Evolutionary conservation across 202 grass and related monocot genomes (phyloP).

Genomic region (Bolboschoenoplectus hybrid): DNA sequence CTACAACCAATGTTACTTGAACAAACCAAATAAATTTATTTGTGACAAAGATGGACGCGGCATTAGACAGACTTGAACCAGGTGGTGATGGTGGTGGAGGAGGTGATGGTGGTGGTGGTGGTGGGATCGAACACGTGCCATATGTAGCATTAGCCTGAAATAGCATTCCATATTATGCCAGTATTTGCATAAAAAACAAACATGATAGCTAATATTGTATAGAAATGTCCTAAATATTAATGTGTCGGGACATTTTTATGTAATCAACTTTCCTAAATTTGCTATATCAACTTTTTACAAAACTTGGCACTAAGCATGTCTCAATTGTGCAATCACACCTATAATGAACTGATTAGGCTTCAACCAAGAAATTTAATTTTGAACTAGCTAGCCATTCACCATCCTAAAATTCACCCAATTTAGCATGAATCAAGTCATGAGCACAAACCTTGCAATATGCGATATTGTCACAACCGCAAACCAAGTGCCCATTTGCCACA

Average conservation of each 20-base stretch:
- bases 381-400: not conserved
- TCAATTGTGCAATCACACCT: not conserved
- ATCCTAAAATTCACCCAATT: not conserved
- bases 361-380: constrained; percentile 20
- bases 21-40: constrained; percentile 46
- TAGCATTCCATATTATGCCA: constrained; percentile 27
- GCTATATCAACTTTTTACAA: not conserved
- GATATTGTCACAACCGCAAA: constrained; percentile 87
- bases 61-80: constrained; percentile 24
- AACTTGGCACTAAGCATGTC: not conserved
- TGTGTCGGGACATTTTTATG: not conserved
- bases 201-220: constrained; percentile 14
- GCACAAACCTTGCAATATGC: constrained; percentile 76
- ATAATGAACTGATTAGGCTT: not conserved
- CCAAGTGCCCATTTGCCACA: constrained; percentile 73
- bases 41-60: constrained; percentile 3
- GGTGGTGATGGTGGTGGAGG: constrained; percentile 21
- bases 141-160: constrained; percentile 74
- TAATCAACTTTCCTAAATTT: not conserved
- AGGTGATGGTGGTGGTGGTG: constrained; percentile 49
- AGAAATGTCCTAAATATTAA: not conserved
- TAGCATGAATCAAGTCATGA: not conserved
- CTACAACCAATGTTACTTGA: constrained; percentile 38
- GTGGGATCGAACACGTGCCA: constrained; percentile 66
- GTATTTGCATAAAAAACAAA: constrained; percentile 29